phyloP scores from a whole-genome alignment of 805 yeast genomes.

The Ogataea zsoltii region DNA sequence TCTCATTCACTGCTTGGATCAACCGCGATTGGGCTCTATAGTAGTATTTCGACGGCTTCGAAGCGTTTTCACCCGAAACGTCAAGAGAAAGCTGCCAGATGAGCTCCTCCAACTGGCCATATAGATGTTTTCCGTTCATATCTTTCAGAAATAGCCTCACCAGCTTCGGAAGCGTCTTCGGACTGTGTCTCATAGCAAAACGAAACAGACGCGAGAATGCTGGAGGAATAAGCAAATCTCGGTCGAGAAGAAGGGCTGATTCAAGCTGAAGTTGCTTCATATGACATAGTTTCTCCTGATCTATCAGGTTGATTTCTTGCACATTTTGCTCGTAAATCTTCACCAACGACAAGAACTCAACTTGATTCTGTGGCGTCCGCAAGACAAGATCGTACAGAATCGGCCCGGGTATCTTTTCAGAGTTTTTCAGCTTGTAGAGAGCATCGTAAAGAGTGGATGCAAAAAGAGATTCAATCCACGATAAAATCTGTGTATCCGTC shows the following conservation, averaged over 20 bases:
- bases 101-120: slow-evolving; percentile 30
- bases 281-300: slow-evolving; percentile 30
- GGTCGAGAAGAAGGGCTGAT: slow-evolving; percentile 10
- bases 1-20: slow-evolving; percentile 24
- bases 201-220: slow-evolving; percentile 28
- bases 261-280: slow-evolving; percentile 18
- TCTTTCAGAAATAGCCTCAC: slow-evolving; percentile 20
- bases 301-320: slow-evolving; percentile 21
- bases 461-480: slow-evolving; percentile 33
- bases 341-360: slow-evolving; percentile 27
- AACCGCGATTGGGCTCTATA: slow-evolving; percentile 28
- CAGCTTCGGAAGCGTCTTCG: slow-evolving; percentile 23
- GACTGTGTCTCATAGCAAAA: slow-evolving; percentile 26
- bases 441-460: slow-evolving; percentile 22
- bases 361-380: slow-evolving; percentile 26
- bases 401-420: slow-evolving; percentile 24
- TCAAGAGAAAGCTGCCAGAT: slow-evolving; percentile 34
- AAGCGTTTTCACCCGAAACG: slow-evolving; percentile 28
- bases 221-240: slow-evolving; percentile 28
- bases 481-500: slow-evolving; percentile 21
- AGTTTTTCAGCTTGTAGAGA: slow-evolving; percentile 17
- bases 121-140: slow-evolving; percentile 11
- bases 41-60: slow-evolving; percentile 23
- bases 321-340: slow-evolving; percentile 26
- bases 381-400: slow-evolving; percentile 33